phyloP scores from a whole-genome alignment of 495 filamentous ascomycete species.

The Astrothelium subdiscretum region DNA sequence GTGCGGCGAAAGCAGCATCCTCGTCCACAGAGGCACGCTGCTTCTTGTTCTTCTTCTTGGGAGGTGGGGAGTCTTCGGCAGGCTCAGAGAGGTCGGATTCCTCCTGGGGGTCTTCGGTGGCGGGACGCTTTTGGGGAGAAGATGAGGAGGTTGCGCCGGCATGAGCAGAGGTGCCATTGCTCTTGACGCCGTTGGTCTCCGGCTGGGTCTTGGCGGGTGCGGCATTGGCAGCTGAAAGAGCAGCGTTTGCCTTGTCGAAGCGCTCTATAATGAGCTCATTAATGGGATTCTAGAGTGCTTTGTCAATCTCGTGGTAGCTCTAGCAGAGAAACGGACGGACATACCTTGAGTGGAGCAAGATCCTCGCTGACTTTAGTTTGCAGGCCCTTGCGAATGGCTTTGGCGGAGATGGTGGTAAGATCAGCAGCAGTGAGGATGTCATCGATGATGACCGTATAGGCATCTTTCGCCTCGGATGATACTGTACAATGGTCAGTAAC shows the following conservation, averaged over 20 bases:
- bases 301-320: neutral
- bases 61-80: slow-evolving; percentile 30
- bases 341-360: slow-evolving; percentile 74
- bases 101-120: slow-evolving; percentile 37
- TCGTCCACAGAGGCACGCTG: slow-evolving; percentile 46
- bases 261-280: slow-evolving; percentile 76
- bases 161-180: slow-evolving; percentile 10
- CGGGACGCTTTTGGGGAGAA: slow-evolving; percentile 23
- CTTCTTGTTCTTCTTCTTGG: slow-evolving; percentile 47
- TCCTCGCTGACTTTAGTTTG: slow-evolving; percentile 68
- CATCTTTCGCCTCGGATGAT: slow-evolving; percentile 49
- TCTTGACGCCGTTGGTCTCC: slow-evolving; percentile 32
- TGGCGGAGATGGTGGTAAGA: slow-evolving; percentile 81
- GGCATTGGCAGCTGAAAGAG: slow-evolving; percentile 19
- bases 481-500: slow-evolving; percentile 35
- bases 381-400: slow-evolving; percentile 79
- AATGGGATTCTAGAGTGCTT: slow-evolving; percentile 51
- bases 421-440: slow-evolving; percentile 73
- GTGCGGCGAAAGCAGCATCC: slow-evolving; percentile 74
- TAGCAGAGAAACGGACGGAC: slow-evolving; percentile 14
- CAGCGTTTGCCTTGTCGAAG: slow-evolving; percentile 67
- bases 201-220: slow-evolving; percentile 13
- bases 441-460: slow-evolving; percentile 81
- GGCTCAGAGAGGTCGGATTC: slow-evolving; percentile 33
- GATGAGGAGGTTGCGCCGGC: neutral